phyloP scores from a whole-genome alignment of 2,329 filamentous ascomycete species.

The Neonectria neomacrospora region DNA sequence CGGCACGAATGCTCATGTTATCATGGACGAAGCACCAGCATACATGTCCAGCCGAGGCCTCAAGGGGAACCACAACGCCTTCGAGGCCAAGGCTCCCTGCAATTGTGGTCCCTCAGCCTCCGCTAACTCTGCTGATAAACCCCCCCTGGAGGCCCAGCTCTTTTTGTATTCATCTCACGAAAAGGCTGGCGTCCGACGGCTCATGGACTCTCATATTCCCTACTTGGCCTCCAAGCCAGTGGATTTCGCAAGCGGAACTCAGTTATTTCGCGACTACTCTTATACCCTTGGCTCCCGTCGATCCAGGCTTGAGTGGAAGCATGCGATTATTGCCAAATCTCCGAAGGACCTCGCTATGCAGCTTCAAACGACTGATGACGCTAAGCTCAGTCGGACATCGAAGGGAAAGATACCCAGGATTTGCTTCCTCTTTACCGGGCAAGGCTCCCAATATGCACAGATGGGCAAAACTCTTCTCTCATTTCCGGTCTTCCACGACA shows the following conservation, averaged over 20 bases:
- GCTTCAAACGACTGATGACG: slow-evolving; percentile 37
- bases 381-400: slow-evolving; percentile 39
- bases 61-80: slow-evolving; percentile 51
- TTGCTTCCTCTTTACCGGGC: slow-evolving; percentile 57
- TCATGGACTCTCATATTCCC: slow-evolving; percentile 50
- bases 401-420: slow-evolving; percentile 46
- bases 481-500: slow-evolving; percentile 55
- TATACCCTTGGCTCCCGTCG: slow-evolving; percentile 60
- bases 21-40: slow-evolving; percentile 59
- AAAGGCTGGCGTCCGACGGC: slow-evolving; percentile 51
- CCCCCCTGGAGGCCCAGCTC: slow-evolving; percentile 46
- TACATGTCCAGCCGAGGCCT: slow-evolving; percentile 53
- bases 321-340: slow-evolving; percentile 51
- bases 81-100: slow-evolving; percentile 26
- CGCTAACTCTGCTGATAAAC: neutral
- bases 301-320: slow-evolving; percentile 57
- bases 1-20: slow-evolving; percentile 65
- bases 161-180: slow-evolving; percentile 59
- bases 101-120: neutral
- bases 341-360: slow-evolving; percentile 47
- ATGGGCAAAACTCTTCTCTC: slow-evolving; percentile 57
- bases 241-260: neutral
- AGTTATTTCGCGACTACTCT: slow-evolving; percentile 54
- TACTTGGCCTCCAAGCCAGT: slow-evolving; percentile 43
- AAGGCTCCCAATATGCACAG: slow-evolving; percentile 56